Evolutionary conservation across 352 stramenopile species (phyloP), one percentile per base, ranked within the genome.

Genomic region (Blastocystis sp.): DNA sequence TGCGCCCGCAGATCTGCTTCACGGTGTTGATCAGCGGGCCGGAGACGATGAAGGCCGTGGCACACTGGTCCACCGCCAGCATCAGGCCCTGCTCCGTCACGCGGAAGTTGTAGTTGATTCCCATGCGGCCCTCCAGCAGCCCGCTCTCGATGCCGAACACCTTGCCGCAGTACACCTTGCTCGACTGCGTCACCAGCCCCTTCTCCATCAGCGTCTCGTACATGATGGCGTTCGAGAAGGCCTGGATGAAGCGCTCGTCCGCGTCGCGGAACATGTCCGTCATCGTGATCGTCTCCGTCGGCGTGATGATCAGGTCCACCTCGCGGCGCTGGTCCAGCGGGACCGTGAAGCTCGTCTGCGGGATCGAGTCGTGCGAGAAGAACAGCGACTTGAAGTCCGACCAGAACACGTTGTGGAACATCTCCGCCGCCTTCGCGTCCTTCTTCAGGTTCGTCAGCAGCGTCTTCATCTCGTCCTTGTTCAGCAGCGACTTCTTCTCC

Each of bases 381-480:
- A 84, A 84, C 21, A 84, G 57, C 3, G 57, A 24, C 74, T 84
- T 84, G 52, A 84, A 68, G 24, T 84, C 74, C 10, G 34, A 70
- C 74, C 74, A 84, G 57, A 84, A 84, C 2, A 52, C n/a, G 24
- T 64, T 64, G 2, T 84, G 65, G 54, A 84, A 17, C 34, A n/a
- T 54, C 10, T 84, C 21, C 24, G 6, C 14, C 21, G 48, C 57
- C 17, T 43, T 28, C 34, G 45, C 3, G 45, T 84, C 34, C 21
- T 52, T 52, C 4, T 21, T 10, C 40, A 84, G 60, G 9, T 59
- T 45, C 21, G 24, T 70, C 52, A 84, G 28, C 48, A 69, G n/a
- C 19, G 19, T 40, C 3, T 69, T 69, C 40, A 52, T 64, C 74
- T 84, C 74, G 11, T 84, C 74, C 24, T 84, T 84, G 60, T 69